These are phyloP conservation scores for Pezicula rhizophila DNA, from an alignment of 2,329 filamentous ascomycete species.

Conservation along the genomic window DNA sequence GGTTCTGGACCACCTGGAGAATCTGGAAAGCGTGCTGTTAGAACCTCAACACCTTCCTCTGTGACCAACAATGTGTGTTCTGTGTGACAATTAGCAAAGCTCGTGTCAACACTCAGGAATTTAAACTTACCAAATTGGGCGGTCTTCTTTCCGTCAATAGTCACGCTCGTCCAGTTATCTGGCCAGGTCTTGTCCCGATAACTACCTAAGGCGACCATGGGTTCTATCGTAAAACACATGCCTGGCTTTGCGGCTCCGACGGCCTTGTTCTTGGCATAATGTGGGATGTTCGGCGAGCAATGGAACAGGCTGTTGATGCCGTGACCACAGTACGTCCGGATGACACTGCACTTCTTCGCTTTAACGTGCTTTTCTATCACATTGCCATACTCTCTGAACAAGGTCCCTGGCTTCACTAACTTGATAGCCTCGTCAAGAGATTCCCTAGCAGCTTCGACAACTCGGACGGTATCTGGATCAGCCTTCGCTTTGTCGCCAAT, in stretches of 20 bases:
- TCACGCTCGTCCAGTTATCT: slow-evolving; percentile 97
- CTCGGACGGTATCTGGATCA: slow-evolving; percentile 79
- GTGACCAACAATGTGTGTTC: slow-evolving; percentile 83
- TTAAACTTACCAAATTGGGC: slow-evolving; percentile 76
- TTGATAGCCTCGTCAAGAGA: slow-evolving; percentile 88
- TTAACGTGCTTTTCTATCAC: slow-evolving; percentile 95
- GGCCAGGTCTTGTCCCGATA: slow-evolving; percentile 95
- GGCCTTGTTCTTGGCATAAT: slow-evolving; percentile 98
- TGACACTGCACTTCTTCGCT: slow-evolving; percentile 75
- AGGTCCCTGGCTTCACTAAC: slow-evolving; percentile 84
- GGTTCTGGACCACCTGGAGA: slow-evolving; percentile 70
- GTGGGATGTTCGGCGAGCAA: slow-evolving; percentile 86
- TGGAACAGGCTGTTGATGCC: slow-evolving; percentile 94
- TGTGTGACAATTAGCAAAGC: slow-evolving; percentile 23
- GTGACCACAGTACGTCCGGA: slow-evolving; percentile 94
- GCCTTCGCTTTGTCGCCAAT: slow-evolving; percentile 81
- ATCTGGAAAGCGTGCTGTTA: slow-evolving; percentile 57
- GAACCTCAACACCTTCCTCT: slow-evolving; percentile 72
- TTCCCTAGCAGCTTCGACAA: slow-evolving; percentile 85
- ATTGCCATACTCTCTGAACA: slow-evolving; percentile 90
- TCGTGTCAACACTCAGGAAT: not conserved
- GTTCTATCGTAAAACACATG: slow-evolving; percentile 99
- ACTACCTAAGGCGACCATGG: slow-evolving; percentile 92
- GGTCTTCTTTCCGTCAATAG: slow-evolving; percentile 79
- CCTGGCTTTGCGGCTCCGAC: slow-evolving; percentile 89